These are phyloP conservation scores for Athelia sp. DNA, from an alignment of 1,284 basidiomycete genomes.

Conservation along the genomic window DNA sequence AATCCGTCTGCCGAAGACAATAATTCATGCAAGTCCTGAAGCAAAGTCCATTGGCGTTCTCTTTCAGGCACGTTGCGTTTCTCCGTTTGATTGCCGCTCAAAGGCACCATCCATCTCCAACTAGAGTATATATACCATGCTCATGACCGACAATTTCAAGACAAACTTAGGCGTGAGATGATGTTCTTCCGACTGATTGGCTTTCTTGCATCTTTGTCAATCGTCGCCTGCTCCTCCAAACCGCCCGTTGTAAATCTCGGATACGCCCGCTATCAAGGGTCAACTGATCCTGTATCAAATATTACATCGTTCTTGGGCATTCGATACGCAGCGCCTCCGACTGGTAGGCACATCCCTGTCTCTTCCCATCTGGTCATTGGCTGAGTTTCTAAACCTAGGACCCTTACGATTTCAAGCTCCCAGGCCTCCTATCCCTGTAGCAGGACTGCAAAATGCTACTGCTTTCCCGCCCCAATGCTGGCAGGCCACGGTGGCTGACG, in stretches of 20 bases:
- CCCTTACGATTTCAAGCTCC: slow-evolving; percentile 30
- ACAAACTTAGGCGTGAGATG: too few relatives aligned
- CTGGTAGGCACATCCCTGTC: slow-evolving; percentile 16
- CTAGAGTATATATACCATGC: too few relatives aligned
- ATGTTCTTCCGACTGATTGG: too few relatives aligned
- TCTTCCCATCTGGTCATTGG: not conserved
- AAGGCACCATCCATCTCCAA: too few relatives aligned
- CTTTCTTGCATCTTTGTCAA: too few relatives aligned
- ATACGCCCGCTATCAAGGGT: slow-evolving; percentile 33
- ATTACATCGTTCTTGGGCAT: slow-evolving; percentile 22
- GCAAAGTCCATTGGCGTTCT: too few relatives aligned
- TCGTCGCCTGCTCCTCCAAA: too few relatives aligned
- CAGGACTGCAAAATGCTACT: slow-evolving; percentile 28
- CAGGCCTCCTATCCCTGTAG: slow-evolving; percentile 20
- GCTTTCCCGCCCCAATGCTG: slow-evolving; percentile 24
- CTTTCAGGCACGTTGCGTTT: too few relatives aligned
- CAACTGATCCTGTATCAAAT: slow-evolving; percentile 22
- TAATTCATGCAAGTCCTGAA: too few relatives aligned
- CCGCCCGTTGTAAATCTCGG: slow-evolving; percentile 33
- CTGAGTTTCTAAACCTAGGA: slow-evolving; percentile 12
- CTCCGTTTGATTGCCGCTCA: too few relatives aligned
- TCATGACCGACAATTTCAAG: too few relatives aligned
- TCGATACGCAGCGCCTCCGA: slow-evolving; percentile 36
- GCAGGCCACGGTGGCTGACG: slow-evolving; percentile 11
- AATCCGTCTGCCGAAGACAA: too few relatives aligned